phyloP scores from a whole-genome alignment of 495 filamentous ascomycete species.

The Massariosphaeria phaeospora region DNA sequence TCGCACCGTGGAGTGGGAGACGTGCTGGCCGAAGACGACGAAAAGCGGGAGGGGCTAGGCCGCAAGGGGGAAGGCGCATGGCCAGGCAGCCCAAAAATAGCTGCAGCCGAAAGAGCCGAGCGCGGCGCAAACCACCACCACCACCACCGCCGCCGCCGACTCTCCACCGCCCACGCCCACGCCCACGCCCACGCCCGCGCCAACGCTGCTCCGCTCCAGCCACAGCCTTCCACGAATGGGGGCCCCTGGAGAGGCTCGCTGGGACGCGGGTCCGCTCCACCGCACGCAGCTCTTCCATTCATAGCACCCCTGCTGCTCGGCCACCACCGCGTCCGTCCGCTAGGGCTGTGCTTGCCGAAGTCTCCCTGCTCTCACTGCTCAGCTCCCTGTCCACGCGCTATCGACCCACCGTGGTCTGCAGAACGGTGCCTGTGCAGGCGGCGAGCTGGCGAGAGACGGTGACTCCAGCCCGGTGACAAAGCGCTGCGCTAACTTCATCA shows the following conservation, averaged over 20 bases:
- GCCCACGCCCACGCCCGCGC: not conserved
- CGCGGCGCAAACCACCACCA: constrained; percentile 1
- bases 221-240: constrained; percentile 1
- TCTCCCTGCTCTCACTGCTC: constrained; percentile 2
- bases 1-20: constrained; percentile 4
- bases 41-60: constrained; percentile 14
- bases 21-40: constrained; percentile 5
- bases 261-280: not conserved
- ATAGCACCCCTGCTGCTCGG: constrained; percentile 9
- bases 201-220: not conserved
- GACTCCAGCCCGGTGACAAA: constrained; percentile 26
- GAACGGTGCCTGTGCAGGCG: constrained; percentile 8
- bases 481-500: constrained; percentile 11
- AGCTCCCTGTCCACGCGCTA: constrained; percentile 21
- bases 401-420: constrained; percentile 30
- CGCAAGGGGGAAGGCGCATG: not conserved
- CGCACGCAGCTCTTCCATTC: not conserved
- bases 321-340: not conserved
- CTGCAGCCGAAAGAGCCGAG: not conserved
- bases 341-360: constrained; percentile 26
- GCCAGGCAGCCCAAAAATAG: constrained; percentile 18
- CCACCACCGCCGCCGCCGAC: not conserved
- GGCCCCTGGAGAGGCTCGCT: not conserved
- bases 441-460: constrained; percentile 12
- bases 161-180: not conserved